Conservation (phyloP, 495 filamentous ascomycete species). For the Talaromyces liani region DNA sequence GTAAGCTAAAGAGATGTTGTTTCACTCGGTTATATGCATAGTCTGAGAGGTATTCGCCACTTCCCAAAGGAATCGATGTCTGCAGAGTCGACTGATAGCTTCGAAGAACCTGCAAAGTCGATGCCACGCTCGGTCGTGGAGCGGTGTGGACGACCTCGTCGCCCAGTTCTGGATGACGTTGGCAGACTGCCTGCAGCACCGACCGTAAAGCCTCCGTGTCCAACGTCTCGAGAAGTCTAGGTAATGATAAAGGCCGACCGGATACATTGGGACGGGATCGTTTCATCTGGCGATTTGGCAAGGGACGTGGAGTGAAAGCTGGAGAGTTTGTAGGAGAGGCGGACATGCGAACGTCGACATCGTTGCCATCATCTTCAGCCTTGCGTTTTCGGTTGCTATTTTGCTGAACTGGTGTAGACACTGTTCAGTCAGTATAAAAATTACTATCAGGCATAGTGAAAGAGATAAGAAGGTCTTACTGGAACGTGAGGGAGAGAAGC, state of each 20-base stretch:
- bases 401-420: slow-evolving; percentile 46
- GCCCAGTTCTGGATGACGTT: slow-evolving; percentile 68
- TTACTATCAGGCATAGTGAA: not conserved
- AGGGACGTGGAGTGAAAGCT: slow-evolving; percentile 55
- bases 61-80: slow-evolving; percentile 84
- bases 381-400: slow-evolving; percentile 71
- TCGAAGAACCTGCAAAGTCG: slow-evolving; percentile 69
- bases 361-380: slow-evolving; percentile 67
- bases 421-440: slow-evolving; percentile 28
- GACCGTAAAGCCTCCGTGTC: slow-evolving; percentile 72
- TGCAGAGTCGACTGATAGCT: slow-evolving; percentile 73
- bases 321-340: slow-evolving; percentile 76
- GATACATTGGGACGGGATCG: slow-evolving; percentile 58
- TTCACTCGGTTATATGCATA: slow-evolving; percentile 93
- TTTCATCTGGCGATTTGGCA: slow-evolving; percentile 60
- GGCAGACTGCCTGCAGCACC: slow-evolving; percentile 79
- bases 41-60: slow-evolving; percentile 72
- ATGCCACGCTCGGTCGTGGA: slow-evolving; percentile 73
- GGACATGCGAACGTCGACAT: slow-evolving; percentile 74
- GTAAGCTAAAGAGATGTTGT: slow-evolving; percentile 67
- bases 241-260: slow-evolving; percentile 72
- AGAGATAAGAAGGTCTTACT: slow-evolving; percentile 42
- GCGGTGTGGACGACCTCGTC: slow-evolving; percentile 79
- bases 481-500: slow-evolving; percentile 61
- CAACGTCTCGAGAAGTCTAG: slow-evolving; percentile 84